Percentiles rank a stretch among this genome's conserved stretches.
Evolutionary conservation across 495 filamentous ascomycete species (phyloP).

Genomic region (Neurospora sp.): DNA sequence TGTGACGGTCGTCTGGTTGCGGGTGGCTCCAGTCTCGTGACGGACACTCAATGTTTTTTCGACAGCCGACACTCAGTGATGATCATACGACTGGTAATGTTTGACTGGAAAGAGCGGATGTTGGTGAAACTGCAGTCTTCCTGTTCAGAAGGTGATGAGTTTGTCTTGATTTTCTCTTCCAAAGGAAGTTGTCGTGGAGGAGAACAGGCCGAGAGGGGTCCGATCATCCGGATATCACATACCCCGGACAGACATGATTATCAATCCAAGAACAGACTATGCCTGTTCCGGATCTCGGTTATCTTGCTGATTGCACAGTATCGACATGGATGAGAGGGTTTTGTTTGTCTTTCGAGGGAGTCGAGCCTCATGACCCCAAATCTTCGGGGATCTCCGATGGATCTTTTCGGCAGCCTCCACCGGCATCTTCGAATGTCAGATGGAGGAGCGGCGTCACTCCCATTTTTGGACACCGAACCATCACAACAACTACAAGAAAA

Average conservation of each 20-base stretch:
- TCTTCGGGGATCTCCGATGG: neutral
- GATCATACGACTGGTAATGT: neutral
- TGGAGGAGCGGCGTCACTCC: neutral
- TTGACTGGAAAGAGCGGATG: neutral
- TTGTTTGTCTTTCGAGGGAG: neutral
- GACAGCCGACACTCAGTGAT: fast-evolving
- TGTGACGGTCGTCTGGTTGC: neutral
- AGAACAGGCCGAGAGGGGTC: neutral
- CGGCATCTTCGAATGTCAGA: neutral
- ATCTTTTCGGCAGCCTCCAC: neutral
- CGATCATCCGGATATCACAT: neutral
- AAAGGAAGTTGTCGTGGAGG: neutral
- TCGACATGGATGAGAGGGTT: neutral
- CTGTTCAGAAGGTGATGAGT: fast-evolving
- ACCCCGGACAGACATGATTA: neutral
- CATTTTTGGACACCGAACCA: neutral
- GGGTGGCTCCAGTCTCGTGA: neutral
- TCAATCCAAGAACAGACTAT: neutral
- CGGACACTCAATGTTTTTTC: neutral
- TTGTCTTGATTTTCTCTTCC: neutral
- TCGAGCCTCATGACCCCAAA: neutral
- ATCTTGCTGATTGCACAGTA: neutral
- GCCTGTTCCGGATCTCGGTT: neutral
- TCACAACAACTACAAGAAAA: fast-evolving
- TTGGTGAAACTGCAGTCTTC: neutral